Percentiles rank a stretch among this genome's conserved stretches.
phyloP scores from a whole-genome alignment of 2,329 filamentous ascomycete species.

The Bipolaris victoriae region DNA sequence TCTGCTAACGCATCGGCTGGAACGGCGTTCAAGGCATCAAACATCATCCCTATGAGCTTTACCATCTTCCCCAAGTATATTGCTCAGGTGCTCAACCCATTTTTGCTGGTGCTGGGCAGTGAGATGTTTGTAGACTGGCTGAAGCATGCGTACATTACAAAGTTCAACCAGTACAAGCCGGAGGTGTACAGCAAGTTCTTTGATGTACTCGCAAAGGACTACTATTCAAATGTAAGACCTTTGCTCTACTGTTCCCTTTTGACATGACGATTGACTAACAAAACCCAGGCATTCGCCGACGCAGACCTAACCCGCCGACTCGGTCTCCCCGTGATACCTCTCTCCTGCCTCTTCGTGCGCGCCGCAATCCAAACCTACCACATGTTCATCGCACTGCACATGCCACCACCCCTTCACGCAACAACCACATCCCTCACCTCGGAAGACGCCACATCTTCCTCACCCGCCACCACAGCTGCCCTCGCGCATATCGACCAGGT shows the following conservation, averaged over 20 bases:
- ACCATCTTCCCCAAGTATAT: conserved; percentile 86
- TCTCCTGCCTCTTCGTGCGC: conserved; percentile 94
- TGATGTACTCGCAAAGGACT: conserved; percentile 95
- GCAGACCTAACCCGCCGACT: conserved; percentile 89
- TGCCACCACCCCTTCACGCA: conserved; percentile 74
- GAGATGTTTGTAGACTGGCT: conserved; percentile 97
- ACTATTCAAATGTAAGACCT: conserved; percentile 81
- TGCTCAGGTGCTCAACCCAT: conserved; percentile 88
- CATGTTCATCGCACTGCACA: conserved; percentile 91
- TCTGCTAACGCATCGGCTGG: conserved; percentile 55
- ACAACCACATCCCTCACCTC: conserved; percentile 69
- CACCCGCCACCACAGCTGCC: conserved; percentile 76
- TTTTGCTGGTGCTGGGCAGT: conserved; percentile 90
- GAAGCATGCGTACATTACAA: conserved; percentile 97
- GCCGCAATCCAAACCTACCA: conserved; percentile 95
- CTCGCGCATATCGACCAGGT: conserved; percentile 79
- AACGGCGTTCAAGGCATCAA: conserved; percentile 66
- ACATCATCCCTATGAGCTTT: conserved; percentile 88
- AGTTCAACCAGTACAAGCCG: conserved; percentile 97
- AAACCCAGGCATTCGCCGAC: conserved; percentile 76
- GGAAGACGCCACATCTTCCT: conserved; percentile 57
- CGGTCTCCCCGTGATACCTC: conserved; percentile 86
- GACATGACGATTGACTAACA: conserved; percentile 11
- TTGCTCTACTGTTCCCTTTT: background rate
- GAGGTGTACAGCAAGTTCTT: conserved; percentile 87